These are phyloP conservation scores for Fusarium brevicatenulatum DNA, from an alignment of 2,329 filamentous ascomycete genomes.

Conservation along the genomic window DNA sequence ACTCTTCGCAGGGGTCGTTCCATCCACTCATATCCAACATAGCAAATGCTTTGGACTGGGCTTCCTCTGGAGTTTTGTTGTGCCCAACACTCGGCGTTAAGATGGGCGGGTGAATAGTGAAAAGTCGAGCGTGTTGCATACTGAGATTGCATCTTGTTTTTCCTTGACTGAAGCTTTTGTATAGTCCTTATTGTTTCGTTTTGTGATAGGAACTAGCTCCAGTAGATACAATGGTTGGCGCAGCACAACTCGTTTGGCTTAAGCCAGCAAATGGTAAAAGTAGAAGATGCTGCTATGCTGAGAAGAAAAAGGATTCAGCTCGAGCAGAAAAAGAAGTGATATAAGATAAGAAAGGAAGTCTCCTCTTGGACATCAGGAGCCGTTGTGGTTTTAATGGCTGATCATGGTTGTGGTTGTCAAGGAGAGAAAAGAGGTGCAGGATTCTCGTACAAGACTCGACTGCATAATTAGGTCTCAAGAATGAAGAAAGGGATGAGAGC, in stretches of 20 bases:
- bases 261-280: slow-evolving; percentile 22
- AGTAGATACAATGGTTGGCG: not conserved
- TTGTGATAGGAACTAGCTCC: not conserved
- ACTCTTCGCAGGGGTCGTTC: slow-evolving; percentile 39
- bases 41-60: not conserved
- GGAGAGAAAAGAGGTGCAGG: slow-evolving; percentile 14
- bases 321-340: slow-evolving; percentile 3
- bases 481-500: slow-evolving; percentile 9
- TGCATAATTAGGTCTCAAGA: slow-evolving; percentile 25
- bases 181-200: no score
- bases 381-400: not conserved
- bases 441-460: slow-evolving; percentile 31
- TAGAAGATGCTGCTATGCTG: slow-evolving; percentile 16
- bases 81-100: slow-evolving; percentile 45
- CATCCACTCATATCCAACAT: slow-evolving; percentile 20
- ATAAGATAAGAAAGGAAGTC: not conserved
- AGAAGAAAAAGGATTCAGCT: slow-evolving; percentile 11
- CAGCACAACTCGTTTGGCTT: slow-evolving; percentile 25
- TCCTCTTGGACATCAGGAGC: slow-evolving; percentile 25
- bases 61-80: slow-evolving; percentile 29
- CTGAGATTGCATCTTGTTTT: slow-evolving; percentile 8
- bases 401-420: slow-evolving; percentile 15
- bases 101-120: slow-evolving; percentile 34
- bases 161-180: not conserved
- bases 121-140: slow-evolving; percentile 12